phyloP scores from a whole-genome alignment of 2,329 filamentous ascomycete species.

The Xylariaceae sp. region DNA sequence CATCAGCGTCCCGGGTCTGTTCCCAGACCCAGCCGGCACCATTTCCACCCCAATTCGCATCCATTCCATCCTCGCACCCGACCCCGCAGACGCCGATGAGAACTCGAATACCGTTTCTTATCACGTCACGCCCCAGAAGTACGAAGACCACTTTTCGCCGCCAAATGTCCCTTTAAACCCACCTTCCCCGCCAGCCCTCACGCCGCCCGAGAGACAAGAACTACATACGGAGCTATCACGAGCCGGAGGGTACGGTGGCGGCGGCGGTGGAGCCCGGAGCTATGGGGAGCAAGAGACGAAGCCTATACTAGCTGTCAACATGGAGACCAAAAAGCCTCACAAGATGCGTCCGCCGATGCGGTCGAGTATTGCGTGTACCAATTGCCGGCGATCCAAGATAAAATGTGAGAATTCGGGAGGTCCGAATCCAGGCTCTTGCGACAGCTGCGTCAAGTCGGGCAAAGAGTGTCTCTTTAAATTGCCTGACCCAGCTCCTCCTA shows the following conservation, averaged over 20 bases:
- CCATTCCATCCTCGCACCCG: slow-evolving; percentile 44
- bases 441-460: slow-evolving; percentile 67
- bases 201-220: slow-evolving; percentile 21
- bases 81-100: slow-evolving; percentile 37
- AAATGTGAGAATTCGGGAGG: slow-evolving; percentile 76
- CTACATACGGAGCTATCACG: slow-evolving; percentile 15
- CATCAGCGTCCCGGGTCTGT: slow-evolving; percentile 28
- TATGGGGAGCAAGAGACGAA: slow-evolving; percentile 28
- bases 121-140: slow-evolving; percentile 32
- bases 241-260: no score
- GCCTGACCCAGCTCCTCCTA: slow-evolving; percentile 45
- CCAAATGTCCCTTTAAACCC: slow-evolving; percentile 25
- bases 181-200: slow-evolving; percentile 20
- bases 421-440: slow-evolving; percentile 61
- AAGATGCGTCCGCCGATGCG: slow-evolving; percentile 57
- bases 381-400: slow-evolving; percentile 77
- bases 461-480: slow-evolving; percentile 64
- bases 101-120: slow-evolving; percentile 25
- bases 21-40: slow-evolving; percentile 39
- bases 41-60: slow-evolving; percentile 49
- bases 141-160: slow-evolving; percentile 30
- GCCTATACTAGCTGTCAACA: slow-evolving; percentile 27
- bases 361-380: slow-evolving; percentile 73
- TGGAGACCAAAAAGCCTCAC: slow-evolving; percentile 37
- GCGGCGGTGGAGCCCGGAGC: slow-evolving; percentile 13